Evolutionary conservation across 257 asterid species (phyloP).

Genomic region (Linaria vulgaris): DNA sequence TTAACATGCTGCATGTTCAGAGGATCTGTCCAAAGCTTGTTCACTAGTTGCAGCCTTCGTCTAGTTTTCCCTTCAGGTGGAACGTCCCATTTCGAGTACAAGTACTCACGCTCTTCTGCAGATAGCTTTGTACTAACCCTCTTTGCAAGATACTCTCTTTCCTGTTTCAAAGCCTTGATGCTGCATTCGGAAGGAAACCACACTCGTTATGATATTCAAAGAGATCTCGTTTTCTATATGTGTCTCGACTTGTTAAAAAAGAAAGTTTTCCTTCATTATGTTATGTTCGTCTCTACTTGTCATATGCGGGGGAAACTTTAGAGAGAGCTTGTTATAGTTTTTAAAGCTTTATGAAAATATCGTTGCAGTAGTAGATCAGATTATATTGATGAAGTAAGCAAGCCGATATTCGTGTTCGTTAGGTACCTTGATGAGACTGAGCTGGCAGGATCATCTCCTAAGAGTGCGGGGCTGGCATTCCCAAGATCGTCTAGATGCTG

Average conservation of each 20-base stretch:
- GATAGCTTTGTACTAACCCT: slow-evolving; percentile 73
- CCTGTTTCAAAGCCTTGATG: slow-evolving; percentile 88
- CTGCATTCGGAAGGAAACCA: slow-evolving; percentile 34
- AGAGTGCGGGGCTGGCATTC: slow-evolving; percentile 96
- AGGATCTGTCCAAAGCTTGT: slow-evolving; percentile 88
- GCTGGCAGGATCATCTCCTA: slow-evolving; percentile 91
- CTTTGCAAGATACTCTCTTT: slow-evolving; percentile 83
- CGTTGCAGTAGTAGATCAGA: too few species aligned
- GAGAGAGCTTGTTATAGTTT: too few species aligned
- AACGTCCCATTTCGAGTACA: slow-evolving; percentile 81
- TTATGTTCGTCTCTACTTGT: too few species aligned
- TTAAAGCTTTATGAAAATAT: too few species aligned
- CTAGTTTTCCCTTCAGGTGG: slow-evolving; percentile 73
- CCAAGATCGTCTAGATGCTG: slow-evolving; percentile 88
- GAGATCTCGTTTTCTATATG: too few species aligned
- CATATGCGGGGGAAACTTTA: too few species aligned
- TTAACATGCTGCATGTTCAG: slow-evolving; percentile 66
- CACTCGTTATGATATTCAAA: background rate
- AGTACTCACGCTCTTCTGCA: slow-evolving; percentile 75
- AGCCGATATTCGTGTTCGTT: background rate
- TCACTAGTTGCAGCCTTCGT: slow-evolving; percentile 75
- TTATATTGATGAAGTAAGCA: too few species aligned
- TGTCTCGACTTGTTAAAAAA: background rate
- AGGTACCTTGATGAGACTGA: slow-evolving; percentile 79
- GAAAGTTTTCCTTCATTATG: too few species aligned